Conservation (phyloP, 2,329 filamentous ascomycete species). For the Ophiocordyceps camponoti-rufipedis region DNA sequence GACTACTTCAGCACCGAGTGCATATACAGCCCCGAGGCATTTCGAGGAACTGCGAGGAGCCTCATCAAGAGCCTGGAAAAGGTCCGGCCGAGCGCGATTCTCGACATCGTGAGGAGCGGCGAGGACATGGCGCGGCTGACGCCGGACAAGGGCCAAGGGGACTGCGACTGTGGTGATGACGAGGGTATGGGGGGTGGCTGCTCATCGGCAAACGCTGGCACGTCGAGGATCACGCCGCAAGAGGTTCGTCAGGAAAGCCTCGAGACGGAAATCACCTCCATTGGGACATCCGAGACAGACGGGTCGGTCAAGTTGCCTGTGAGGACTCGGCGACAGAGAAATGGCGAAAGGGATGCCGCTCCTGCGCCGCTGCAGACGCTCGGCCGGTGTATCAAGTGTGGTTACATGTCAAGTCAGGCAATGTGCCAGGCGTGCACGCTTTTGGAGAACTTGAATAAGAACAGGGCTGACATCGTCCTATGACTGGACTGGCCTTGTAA, state of each 20-base stretch:
- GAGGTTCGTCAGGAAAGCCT: slow-evolving; percentile 6
- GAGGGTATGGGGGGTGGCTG: slow-evolving; percentile 43
- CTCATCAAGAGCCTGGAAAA: slow-evolving; percentile 92
- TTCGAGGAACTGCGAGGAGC: slow-evolving; percentile 76
- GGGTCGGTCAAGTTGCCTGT: slow-evolving; percentile 17
- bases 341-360: slow-evolving; percentile 10
- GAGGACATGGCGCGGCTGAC: slow-evolving; percentile 85
- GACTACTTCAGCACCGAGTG: slow-evolving; percentile 98
- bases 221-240: slow-evolving; percentile 22
- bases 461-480: slow-evolving; percentile 38
- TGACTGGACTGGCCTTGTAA: slow-evolving; percentile 10
- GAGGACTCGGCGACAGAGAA: slow-evolving; percentile 11
- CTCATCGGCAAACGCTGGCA: slow-evolving; percentile 43
- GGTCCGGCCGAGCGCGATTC: slow-evolving; percentile 79
- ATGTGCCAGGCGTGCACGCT: slow-evolving; percentile 89
- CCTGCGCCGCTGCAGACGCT: slow-evolving; percentile 47
- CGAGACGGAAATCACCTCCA: slow-evolving; percentile 15
- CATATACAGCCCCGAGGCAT: slow-evolving; percentile 94
- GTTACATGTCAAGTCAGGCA: slow-evolving; percentile 87
- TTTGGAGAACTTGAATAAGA: slow-evolving; percentile 80
- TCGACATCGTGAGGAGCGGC: slow-evolving; percentile 87
- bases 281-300: slow-evolving; percentile 1
- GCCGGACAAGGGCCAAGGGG: slow-evolving; percentile 17
- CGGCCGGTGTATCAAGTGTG: slow-evolving; percentile 71
- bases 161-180: slow-evolving; percentile 18